Base-by-base conservation (phyloP, 1,139 yeast genomes). In the Kodamaea ohmeri region DNA sequence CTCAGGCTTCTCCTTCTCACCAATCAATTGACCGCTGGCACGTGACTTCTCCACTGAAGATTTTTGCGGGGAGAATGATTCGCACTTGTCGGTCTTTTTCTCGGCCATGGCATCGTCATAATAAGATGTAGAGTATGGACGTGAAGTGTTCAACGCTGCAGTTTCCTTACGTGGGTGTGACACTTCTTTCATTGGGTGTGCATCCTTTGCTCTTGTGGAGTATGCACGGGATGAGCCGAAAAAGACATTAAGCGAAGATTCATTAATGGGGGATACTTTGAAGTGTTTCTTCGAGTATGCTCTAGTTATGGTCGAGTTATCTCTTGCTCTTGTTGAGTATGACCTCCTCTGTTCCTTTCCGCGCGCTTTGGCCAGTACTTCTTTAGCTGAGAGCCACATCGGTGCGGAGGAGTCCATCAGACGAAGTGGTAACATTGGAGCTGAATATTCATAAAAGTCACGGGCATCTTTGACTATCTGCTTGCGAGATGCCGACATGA, bases 1-100 rank as follows among this genome's bases (percentile, higher is more conserved):
- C 19, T 61, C 63, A n/a, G 67, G 64, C 41, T 60, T 58, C n/a
- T 56, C 63, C 25, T 63, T 56, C 7, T 38, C 40, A 2, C 76
- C 76, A 32, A 63, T 55, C 2, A 60, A 17, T 17, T n/a, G n/a
- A n/a, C n/a, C n/a, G n/a, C 12, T 25, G 6, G 28, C 12, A 25
- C 7, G n/a, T n/a, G n/a, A n/a, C n/a, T n/a, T n/a, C n/a, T n/a
- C n/a, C n/a, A n/a, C n/a, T n/a, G n/a, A n/a, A n/a, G n/a, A n/a
- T n/a, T n/a, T n/a, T n/a, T n/a, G n/a, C n/a, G n/a, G n/a, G n/a
- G n/a, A n/a, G n/a, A n/a, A n/a, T n/a, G n/a, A n/a, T n/a, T n/a
- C n/a, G n/a, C n/a, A n/a, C n/a, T n/a, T n/a, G n/a, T n/a, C n/a
- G n/a, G n/a, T n/a, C n/a, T n/a, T n/a, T n/a, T n/a, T n/a, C n/a